These are phyloP conservation scores for Corylus americana DNA, from an alignment of 306 rosid species.

Conservation along the genomic window DNA sequence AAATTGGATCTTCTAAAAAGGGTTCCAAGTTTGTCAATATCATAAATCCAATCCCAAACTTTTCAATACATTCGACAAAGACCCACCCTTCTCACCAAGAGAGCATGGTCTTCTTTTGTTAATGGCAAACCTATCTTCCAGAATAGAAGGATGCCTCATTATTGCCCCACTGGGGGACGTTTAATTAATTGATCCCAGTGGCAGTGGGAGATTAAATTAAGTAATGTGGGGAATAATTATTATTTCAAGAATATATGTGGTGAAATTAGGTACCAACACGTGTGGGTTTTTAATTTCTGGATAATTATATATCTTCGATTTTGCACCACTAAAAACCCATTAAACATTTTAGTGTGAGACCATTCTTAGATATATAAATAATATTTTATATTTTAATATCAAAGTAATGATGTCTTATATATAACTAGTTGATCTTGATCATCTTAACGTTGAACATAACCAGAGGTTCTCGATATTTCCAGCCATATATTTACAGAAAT, in stretches of 20 bases:
- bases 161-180: background rate
- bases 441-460: background rate
- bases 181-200: background rate
- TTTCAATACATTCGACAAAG: background rate
- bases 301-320: background rate
- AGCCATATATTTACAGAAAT: background rate
- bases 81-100: background rate
- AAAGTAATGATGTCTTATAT: background rate
- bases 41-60: background rate
- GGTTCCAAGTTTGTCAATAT: background rate
- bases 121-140: background rate
- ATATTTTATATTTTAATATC: background rate
- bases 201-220: background rate
- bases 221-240: background rate
- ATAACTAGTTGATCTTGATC: background rate
- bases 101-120: background rate
- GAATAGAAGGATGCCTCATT: background rate
- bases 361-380: background rate
- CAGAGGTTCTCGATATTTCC: background rate
- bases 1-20: background rate
- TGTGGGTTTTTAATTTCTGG: background rate
- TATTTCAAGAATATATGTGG: background rate
- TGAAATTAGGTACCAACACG: background rate
- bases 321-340: slow-evolving; percentile 17
- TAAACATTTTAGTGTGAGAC: slow-evolving; percentile 13